phyloP scores from a whole-genome alignment of 2,329 filamentous ascomycete species.

The Fusarium acutatum region DNA sequence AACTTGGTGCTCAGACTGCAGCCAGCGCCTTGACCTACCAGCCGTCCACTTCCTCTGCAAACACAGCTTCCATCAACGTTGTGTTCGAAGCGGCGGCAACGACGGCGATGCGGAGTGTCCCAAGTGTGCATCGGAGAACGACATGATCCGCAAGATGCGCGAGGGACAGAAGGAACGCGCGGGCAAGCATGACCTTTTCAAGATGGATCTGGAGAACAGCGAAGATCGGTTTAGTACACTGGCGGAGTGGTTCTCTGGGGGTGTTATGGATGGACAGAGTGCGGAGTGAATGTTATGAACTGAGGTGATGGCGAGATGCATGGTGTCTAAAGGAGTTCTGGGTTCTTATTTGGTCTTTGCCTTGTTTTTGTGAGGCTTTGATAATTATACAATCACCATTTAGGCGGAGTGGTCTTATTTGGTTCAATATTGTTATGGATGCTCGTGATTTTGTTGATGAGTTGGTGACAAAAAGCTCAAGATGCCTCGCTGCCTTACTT shows the following conservation, averaged over 20 bases:
- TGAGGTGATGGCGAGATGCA: background rate
- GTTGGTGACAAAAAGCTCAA: background rate
- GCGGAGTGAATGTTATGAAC: conserved; percentile 38
- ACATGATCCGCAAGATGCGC: conserved; percentile 87
- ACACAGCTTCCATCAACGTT: conserved; percentile 94
- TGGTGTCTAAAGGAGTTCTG: conserved; percentile 35
- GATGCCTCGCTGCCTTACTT: background rate
- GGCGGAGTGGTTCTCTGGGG: conserved; percentile 92
- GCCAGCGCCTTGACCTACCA: conserved; percentile 80
- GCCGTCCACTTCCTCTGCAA: conserved; percentile 97
- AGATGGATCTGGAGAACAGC: conserved; percentile 77
- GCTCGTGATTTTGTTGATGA: background rate
- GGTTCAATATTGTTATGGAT: background rate
- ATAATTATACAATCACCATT: background rate
- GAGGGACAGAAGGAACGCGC: conserved; percentile 87
- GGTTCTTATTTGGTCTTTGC: background rate
- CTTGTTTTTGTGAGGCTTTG: background rate
- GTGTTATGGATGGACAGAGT: conserved; percentile 75
- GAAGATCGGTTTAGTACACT: conserved; percentile 89
- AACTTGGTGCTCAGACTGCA: conserved; percentile 86
- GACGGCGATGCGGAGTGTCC: conserved; percentile 82
- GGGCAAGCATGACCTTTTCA: conserved; percentile 88
- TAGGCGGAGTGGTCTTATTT: conserved; percentile 1
- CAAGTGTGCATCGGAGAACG: conserved; percentile 82
- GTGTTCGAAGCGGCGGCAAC: conserved; percentile 65